Conservation (phyloP, 2,329 filamentous ascomycete genomes). For the Neonectria magnoliae region DNA sequence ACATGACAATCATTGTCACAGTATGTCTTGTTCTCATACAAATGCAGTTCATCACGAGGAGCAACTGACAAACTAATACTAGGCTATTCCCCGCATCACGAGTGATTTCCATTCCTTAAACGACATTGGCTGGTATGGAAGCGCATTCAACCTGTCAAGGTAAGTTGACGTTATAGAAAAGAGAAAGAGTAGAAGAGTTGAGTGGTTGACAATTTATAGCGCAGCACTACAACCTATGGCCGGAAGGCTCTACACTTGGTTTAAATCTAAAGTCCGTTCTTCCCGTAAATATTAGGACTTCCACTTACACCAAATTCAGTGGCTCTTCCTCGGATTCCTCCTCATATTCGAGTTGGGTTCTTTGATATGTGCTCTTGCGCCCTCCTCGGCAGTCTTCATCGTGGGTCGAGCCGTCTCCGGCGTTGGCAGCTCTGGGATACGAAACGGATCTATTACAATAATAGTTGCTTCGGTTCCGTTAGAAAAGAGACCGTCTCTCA, state of each 20-base stretch:
- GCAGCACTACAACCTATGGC: not conserved
- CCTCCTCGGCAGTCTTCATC: not conserved
- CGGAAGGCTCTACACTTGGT: not conserved
- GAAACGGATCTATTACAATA: not conserved
- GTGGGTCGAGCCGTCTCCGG: conserved; percentile 8
- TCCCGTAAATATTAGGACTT: not conserved
- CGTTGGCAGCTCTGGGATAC: not conserved
- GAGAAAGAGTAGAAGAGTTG: not conserved
- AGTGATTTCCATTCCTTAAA: conserved; percentile 49
- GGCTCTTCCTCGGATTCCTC: not conserved
- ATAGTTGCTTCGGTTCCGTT: conserved; percentile 40
- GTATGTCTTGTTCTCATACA: conserved; percentile 1
- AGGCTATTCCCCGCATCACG: conserved; percentile 47
- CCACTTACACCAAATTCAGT: not conserved
- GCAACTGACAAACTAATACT: not conserved
- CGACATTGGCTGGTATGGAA: conserved; percentile 57
- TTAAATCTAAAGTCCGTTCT: not conserved
- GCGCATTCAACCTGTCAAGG: conserved; percentile 42
- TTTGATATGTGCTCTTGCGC: not conserved
- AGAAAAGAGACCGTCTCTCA: conserved; percentile 40
- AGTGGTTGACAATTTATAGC: not conserved
- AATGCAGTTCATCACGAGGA: not conserved
- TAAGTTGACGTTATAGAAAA: conserved; percentile 3
- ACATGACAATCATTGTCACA: conserved; percentile 8
- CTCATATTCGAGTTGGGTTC: conserved; percentile 8